A percentile compares a stretch with the other conserved stretches of the same genome.
Conservation (phyloP, 2,329 filamentous ascomycete species). For the Fusarium torreyae region DNA sequence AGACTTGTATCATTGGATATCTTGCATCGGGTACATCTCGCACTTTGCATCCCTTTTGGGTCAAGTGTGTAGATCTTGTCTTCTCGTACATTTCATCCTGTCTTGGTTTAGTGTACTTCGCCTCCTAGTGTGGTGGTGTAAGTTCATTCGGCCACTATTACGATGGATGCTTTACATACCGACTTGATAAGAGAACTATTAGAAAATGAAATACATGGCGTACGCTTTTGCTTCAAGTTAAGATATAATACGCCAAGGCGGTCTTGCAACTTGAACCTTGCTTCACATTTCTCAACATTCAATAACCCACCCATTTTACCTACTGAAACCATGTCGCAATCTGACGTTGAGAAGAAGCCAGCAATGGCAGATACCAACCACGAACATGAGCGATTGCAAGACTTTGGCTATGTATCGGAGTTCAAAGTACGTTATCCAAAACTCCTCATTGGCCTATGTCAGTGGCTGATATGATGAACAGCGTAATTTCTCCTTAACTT, state of each 20-base stretch:
- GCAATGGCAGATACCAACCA: not conserved
- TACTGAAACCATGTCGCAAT: not conserved
- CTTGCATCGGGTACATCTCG: not conserved
- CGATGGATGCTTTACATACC: not conserved
- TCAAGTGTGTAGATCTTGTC: not conserved
- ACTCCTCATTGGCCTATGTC: not conserved
- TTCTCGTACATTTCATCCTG: constrained; percentile 21
- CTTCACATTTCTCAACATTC: not conserved
- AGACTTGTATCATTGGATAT: not conserved
- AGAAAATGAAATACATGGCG: not conserved
- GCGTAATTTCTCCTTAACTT: constrained; percentile 33
- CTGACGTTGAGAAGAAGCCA: constrained; percentile 8
- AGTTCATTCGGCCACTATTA: not conserved
- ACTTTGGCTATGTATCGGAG: constrained; percentile 1
- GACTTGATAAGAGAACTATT: not conserved
- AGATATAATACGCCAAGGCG: not conserved
- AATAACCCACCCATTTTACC: not conserved
- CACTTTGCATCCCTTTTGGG: constrained; percentile 3
- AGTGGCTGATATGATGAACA: not conserved
- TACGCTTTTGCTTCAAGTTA: not conserved
- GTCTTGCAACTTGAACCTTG: not conserved
- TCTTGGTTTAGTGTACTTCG: constrained; percentile 3
- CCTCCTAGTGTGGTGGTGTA: not conserved
- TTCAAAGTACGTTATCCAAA: not conserved
- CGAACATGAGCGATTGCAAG: not conserved